Evolutionary conservation across 2,329 filamentous ascomycete species (phyloP).

Genomic region (Aspergillus sp.): DNA sequence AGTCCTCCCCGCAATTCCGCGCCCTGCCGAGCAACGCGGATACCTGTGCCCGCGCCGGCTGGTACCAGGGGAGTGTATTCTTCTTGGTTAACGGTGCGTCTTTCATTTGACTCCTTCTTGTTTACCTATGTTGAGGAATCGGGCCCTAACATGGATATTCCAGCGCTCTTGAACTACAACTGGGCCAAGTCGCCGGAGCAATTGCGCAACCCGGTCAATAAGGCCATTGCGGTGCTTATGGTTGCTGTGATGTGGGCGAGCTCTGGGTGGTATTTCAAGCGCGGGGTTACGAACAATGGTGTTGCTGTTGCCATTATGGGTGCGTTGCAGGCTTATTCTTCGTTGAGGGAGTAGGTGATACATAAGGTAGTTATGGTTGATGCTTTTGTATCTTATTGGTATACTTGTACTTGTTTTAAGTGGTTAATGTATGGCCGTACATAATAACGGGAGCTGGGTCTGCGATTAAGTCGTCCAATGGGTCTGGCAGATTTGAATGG

Average conservation of each 20-base stretch:
- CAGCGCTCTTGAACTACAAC: slow-evolving; percentile 15
- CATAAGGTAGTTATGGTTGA: background rate
- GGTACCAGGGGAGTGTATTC: slow-evolving; percentile 28
- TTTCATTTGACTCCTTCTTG: too few species aligned
- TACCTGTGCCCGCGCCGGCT: slow-evolving; percentile 24
- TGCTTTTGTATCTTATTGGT: too few species aligned
- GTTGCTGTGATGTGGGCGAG: slow-evolving; percentile 29
- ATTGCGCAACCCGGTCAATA: slow-evolving; percentile 30
- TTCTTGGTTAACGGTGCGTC: slow-evolving; percentile 22
- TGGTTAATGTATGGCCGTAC: too few species aligned
- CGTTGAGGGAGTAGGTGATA: slow-evolving; percentile 7
- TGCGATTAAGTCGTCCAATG: too few species aligned
- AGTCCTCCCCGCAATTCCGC: slow-evolving; percentile 19
- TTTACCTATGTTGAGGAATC: background rate
- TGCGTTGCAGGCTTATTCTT: slow-evolving; percentile 25
- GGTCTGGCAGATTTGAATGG: too few species aligned
- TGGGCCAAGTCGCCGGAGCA: slow-evolving; percentile 10
- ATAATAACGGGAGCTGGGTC: too few species aligned
- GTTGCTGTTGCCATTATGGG: slow-evolving; percentile 22
- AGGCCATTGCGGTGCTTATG: slow-evolving; percentile 28
- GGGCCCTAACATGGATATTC: background rate
- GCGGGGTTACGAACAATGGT: slow-evolving; percentile 26
- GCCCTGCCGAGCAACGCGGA: slow-evolving; percentile 23
- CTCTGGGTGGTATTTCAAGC: slow-evolving; percentile 30
- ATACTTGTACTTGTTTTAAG: too few species aligned